Evolutionary conservation across 305 asterid species (phyloP).

Genomic region (Solanum hybrid): DNA sequence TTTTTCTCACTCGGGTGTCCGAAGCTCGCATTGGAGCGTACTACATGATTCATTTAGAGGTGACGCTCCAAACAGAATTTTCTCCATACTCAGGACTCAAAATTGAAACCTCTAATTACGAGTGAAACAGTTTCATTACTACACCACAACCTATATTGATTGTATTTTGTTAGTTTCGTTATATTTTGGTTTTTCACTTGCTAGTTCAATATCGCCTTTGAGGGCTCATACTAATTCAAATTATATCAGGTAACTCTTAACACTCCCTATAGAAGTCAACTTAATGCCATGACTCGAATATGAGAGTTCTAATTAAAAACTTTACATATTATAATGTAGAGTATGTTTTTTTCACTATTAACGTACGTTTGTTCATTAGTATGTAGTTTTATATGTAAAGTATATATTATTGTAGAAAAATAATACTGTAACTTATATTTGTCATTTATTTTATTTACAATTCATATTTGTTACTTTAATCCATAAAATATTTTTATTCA

Average conservation of each 20-base stretch:
- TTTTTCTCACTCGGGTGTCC: no score
- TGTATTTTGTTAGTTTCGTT: not conserved
- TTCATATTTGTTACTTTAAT: not conserved
- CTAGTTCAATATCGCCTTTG: not conserved
- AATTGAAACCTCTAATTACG: fast-evolving
- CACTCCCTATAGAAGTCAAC: not conserved
- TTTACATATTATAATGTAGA: not conserved
- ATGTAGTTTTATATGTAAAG: not conserved
- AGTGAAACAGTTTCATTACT: not conserved
- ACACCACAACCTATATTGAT: not conserved
- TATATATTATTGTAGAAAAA: not conserved
- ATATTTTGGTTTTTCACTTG: not conserved
- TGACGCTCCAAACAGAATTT: no score
- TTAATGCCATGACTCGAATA: not conserved
- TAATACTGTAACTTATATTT: not conserved
- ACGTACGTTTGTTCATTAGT: not conserved
- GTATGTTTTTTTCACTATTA: not conserved
- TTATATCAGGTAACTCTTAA: not conserved
- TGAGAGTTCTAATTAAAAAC: not conserved
- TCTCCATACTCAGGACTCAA: not conserved
- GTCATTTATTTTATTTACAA: not conserved
- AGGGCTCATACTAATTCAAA: not conserved
- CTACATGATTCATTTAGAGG: no score
- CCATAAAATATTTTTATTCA: not conserved
- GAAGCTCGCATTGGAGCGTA: not conserved